Evolutionary conservation across 768 basidiomycete species (phyloP).

Genomic region (Lentinula guzmanii): DNA sequence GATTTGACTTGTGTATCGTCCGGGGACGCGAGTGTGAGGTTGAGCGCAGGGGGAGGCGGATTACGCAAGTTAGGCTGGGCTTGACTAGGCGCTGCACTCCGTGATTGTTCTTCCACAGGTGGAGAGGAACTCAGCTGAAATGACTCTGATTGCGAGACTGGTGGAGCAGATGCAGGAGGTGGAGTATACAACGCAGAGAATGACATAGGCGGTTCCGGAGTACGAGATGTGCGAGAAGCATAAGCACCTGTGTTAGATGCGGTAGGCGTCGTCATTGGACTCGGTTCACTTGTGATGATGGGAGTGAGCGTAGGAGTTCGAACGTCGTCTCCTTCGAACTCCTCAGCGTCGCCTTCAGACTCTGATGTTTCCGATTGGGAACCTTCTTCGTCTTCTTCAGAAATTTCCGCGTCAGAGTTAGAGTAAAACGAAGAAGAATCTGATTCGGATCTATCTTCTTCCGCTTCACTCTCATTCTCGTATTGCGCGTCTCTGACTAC

Average conservation of each 20-base stretch:
- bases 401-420: constrained; percentile 18
- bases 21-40: constrained; percentile 1
- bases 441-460: not conserved
- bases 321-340: not conserved
- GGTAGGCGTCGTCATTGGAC: constrained; percentile 21
- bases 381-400: not conserved
- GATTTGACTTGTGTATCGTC: not conserved
- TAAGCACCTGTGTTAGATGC: constrained; percentile 13
- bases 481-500: not conserved
- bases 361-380: not conserved
- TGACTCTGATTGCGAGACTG: not conserved
- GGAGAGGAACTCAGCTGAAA: not conserved
- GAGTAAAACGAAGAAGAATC: constrained; percentile 12
- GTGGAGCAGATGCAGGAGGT: not conserved
- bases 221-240: constrained; percentile 11
- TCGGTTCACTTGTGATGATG: not conserved
- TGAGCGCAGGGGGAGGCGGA: not conserved
- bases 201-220: constrained; percentile 13
- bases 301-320: constrained; percentile 4
- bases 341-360: not conserved
- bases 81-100: not conserved
- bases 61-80: not conserved
- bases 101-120: not conserved
- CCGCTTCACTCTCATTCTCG: constrained; percentile 16
- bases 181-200: constrained; percentile 13